Conservation (phyloP, 169 alveolate genomes). For the Plasmodium knowlesi region DNA sequence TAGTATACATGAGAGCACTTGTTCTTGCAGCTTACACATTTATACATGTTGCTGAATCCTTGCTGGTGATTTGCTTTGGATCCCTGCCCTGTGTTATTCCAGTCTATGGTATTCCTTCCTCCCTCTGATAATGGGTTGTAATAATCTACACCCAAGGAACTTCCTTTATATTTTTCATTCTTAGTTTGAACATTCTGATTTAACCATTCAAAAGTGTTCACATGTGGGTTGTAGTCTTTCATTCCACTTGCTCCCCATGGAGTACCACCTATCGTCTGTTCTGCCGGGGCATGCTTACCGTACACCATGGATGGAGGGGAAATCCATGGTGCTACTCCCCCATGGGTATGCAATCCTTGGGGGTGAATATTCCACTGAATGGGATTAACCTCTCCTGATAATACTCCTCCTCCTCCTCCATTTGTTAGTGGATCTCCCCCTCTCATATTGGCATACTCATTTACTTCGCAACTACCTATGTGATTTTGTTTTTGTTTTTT, state of each 20-base stretch:
- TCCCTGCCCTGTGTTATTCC: background rate
- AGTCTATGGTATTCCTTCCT: background rate
- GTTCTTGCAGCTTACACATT: constrained; percentile 49
- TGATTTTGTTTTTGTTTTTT: background rate
- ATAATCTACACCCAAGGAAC: background rate
- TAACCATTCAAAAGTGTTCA: background rate
- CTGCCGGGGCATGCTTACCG: background rate
- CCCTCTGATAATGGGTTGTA: background rate
- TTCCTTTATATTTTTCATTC: background rate
- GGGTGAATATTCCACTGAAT: background rate
- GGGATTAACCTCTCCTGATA: background rate
- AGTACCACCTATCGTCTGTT: background rate
- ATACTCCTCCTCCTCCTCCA: background rate
- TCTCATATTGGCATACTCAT: background rate
- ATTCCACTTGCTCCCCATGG: background rate
- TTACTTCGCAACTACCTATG: background rate
- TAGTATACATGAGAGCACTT: constrained; percentile 30
- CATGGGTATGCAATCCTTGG: background rate
- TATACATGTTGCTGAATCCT: background rate
- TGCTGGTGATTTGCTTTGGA: background rate
- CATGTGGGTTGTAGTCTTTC: background rate
- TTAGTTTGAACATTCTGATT: background rate
- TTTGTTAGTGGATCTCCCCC: background rate
- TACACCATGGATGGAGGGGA: background rate
- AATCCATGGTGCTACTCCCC: background rate